A percentile compares a stretch with the other conserved stretches of the same genome.
These are phyloP conservation scores for Nothophoma quercina DNA, from an alignment of 2,329 filamentous ascomycete genomes.

Conservation along the genomic window DNA sequence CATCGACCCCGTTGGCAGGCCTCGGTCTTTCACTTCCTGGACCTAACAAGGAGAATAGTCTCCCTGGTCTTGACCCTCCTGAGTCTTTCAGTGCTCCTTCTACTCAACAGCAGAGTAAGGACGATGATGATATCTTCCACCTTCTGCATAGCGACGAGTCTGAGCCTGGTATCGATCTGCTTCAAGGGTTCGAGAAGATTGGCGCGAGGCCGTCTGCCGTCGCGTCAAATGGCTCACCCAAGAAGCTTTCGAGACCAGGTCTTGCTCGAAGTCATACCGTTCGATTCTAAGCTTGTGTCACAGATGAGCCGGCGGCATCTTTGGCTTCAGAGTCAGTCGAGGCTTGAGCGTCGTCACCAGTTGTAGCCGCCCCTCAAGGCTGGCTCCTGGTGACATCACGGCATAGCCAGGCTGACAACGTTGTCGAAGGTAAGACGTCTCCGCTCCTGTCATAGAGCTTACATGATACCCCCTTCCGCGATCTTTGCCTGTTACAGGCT, in stretches of 20 bases:
- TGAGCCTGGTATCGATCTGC: constrained; percentile 72
- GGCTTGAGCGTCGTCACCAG: constrained; percentile 16
- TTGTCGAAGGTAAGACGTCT: background rate
- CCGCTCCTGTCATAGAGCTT: background rate
- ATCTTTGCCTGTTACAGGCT: constrained; percentile 20
- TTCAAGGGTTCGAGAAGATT: constrained; percentile 79
- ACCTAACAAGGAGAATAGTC: constrained; percentile 32
- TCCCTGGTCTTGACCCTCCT: constrained; percentile 33
- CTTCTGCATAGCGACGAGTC: constrained; percentile 67
- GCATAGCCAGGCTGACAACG: constrained; percentile 6
- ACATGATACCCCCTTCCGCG: constrained; percentile 14
- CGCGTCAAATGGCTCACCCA: constrained; percentile 46
- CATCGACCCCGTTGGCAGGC: constrained; percentile 32
- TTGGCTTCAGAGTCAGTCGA: background rate
- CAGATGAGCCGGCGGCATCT: background rate
- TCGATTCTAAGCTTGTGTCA: constrained; percentile 37
- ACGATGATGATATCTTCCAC: constrained; percentile 64
- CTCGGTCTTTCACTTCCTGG: constrained; percentile 27
- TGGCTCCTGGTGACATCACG: constrained; percentile 8
- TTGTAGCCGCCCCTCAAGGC: constrained; percentile 12
- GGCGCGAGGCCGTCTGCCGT: constrained; percentile 54
- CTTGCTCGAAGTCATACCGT: constrained; percentile 44
- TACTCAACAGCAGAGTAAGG: constrained; percentile 35
- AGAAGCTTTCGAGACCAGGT: constrained; percentile 41
- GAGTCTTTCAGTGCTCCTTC: constrained; percentile 41